Base-by-base conservation (phyloP, 768 basidiomycete genomes). In the Rossbeevera mucosa region DNA sequence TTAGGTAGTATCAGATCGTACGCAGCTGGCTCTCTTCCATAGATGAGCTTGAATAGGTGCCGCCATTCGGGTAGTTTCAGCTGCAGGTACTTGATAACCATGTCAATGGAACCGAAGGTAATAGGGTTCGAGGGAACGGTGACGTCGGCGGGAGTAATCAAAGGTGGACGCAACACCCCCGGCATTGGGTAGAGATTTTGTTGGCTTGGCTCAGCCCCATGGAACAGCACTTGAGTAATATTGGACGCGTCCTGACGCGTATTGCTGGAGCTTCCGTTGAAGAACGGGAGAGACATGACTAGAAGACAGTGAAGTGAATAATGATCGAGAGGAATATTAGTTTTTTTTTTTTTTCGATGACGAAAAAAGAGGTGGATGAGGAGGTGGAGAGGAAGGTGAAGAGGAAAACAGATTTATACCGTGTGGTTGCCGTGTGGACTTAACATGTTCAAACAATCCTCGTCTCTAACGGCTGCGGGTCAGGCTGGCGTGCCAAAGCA, bases 401-500 rank as follows among this genome's bases (percentile, higher is more conserved):
- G 5, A 6, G 29, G 21, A 26, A 33, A n/a, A 3, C 12, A 11
- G 5, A 38, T 51, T 57, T 57, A 57, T 50, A 44, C 5, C 12
- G 4, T 18, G n/a, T 4, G 16, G 22, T 33, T 48, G n/a, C 13
- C 30, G 25, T 41, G 29, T 24, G 46, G 11, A 16, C 24, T 25
- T 9, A 36, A 42, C 8, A 24, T 16, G 20, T 12, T 42, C 20
- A 29, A 29, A 56, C 26, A 42, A 41, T 12, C 31, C 5, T 6
- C 13, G 22, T 54, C 26, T 41, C 33, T 16, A 9, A 33, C 21
- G 3, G 2, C 22, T 28, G 22, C 22, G 26, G 13, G 11, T 6
- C 18, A 21, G 21, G 2, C 22, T 22, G 7, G 5, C 12, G n/a
- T 18, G 41, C 31, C 41, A 57, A 57, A 55, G 55, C 54, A 20